Evolutionary conservation across 495 filamentous ascomycete genomes (phyloP).

Genomic region (Aspergillus sclerotiicarbonarius): DNA sequence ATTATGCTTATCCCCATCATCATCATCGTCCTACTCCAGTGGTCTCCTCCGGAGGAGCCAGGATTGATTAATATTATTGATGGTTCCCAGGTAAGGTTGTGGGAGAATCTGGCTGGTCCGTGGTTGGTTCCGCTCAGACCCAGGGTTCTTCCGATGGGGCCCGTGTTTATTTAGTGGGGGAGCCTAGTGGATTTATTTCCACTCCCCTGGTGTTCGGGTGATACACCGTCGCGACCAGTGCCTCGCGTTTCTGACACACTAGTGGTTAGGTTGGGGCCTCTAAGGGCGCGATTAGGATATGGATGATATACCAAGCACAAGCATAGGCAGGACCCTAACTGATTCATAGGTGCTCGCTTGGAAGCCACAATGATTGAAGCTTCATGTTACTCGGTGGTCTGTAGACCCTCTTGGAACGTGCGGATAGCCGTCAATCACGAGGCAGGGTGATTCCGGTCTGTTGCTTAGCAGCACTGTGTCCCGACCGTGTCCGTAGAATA

Average conservation of each 20-base stretch:
- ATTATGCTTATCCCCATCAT: background rate
- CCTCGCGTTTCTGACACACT: background rate
- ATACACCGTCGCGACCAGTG: background rate
- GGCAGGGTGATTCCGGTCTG: background rate
- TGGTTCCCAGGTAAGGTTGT: background rate
- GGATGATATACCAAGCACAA: no score
- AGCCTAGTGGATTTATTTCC: slow-evolving; percentile 7
- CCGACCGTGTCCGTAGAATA: background rate
- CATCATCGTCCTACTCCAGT: no score
- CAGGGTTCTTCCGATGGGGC: slow-evolving; percentile 13
- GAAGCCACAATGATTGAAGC: background rate
- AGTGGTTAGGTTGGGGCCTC: background rate
- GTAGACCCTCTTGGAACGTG: background rate
- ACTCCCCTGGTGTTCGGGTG: background rate
- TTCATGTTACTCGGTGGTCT: background rate
- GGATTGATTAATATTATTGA: background rate
- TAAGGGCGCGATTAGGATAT: no score
- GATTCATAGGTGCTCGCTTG: background rate
- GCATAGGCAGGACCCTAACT: no score
- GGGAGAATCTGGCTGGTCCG: slow-evolving; percentile 2
- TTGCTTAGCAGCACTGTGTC: background rate
- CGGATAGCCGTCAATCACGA: background rate
- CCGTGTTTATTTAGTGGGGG: background rate
- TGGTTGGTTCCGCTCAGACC: slow-evolving; percentile 10
- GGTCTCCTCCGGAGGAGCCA: background rate